Percentiles rank a stretch among this genome's conserved stretches.
Conservation (phyloP, 192 early-diverging fungal genomes). For the Entophlyctis luteolus region DNA sequence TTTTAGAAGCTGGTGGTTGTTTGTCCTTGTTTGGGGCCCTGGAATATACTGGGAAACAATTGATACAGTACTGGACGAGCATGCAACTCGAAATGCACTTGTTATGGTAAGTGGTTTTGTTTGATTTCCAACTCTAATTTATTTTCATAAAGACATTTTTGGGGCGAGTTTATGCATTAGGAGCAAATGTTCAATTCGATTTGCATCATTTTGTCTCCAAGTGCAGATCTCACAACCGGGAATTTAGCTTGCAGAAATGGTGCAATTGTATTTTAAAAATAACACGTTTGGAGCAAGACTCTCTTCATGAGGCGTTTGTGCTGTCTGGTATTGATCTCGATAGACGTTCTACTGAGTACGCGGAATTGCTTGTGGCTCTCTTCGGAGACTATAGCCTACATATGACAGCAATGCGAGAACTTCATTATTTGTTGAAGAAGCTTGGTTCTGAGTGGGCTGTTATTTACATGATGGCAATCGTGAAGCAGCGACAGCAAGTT, state of each 20-base stretch:
- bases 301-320: constrained; percentile 14
- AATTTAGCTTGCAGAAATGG: constrained; percentile 21
- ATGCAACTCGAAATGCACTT: constrained; percentile 5
- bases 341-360: constrained; percentile 6
- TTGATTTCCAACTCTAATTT: not conserved
- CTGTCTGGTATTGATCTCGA: constrained; percentile 22
- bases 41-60: constrained; percentile 11
- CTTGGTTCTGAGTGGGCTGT: constrained; percentile 18
- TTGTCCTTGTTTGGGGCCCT: constrained; percentile 14
- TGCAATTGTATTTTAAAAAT: constrained; percentile 10
- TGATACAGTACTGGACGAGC: constrained; percentile 9
- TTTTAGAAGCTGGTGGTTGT: constrained; percentile 22
- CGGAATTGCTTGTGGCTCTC: constrained; percentile 8
- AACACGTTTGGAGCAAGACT: constrained; percentile 21
- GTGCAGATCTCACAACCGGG: constrained; percentile 15
- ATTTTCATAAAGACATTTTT: constrained; percentile 11
- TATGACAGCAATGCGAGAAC: constrained; percentile 26
- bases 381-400: constrained; percentile 20
- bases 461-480: constrained; percentile 19
- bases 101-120: constrained; percentile 15
- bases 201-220: constrained; percentile 16
- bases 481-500: constrained; percentile 25
- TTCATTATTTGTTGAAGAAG: constrained; percentile 16
- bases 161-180: constrained; percentile 16
- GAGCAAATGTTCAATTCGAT: constrained; percentile 23